These are phyloP conservation scores for Phytophthora capsici DNA, from an alignment of 352 stramenopile genomes.

Conservation along the genomic window DNA sequence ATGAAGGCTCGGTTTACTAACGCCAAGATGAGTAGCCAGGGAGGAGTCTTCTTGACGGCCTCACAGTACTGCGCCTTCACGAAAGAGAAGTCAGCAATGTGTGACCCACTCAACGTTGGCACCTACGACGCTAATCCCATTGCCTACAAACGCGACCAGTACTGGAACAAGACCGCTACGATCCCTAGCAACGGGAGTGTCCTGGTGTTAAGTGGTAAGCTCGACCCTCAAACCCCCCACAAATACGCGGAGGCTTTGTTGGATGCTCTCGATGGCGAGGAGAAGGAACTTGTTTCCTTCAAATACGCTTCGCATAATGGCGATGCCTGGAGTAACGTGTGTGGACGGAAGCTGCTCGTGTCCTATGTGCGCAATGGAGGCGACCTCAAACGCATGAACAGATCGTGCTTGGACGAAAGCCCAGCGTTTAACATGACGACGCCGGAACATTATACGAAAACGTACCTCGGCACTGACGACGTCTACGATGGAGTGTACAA, in stretches of 20 bases:
- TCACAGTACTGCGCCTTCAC: constrained; percentile 56
- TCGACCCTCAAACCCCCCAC: constrained; percentile 50
- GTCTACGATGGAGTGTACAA: constrained; percentile 37
- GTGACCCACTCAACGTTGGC: constrained; percentile 6
- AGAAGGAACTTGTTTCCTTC: constrained; percentile 53
- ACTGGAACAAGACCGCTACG: constrained; percentile 51
- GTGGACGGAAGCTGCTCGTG: not conserved
- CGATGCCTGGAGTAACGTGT: constrained; percentile 5
- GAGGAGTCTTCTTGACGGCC: constrained; percentile 6
- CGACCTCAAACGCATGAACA: constrained; percentile 38
- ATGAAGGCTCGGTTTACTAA: not conserved
- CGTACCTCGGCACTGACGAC: constrained; percentile 37
- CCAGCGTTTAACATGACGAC: constrained; percentile 32
- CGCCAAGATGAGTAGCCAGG: not conserved
- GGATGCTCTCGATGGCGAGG: constrained; percentile 27
- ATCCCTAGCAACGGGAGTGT: constrained; percentile 45
- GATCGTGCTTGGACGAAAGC: constrained; percentile 34
- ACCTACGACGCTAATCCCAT: constrained; percentile 24
- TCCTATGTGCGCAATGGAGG: not conserved
- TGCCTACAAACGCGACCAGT: constrained; percentile 52
- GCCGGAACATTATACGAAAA: not conserved
- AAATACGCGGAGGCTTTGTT: constrained; percentile 47
- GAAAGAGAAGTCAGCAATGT: constrained; percentile 41
- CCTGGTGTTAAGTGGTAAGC: constrained; percentile 45
- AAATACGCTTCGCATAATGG: constrained; percentile 15